Evolutionary conservation across 2,329 filamentous ascomycete genomes (phyloP), one percentile per base, ranked within the genome.

Genomic region (Pseudogymnoascus sp.): DNA sequence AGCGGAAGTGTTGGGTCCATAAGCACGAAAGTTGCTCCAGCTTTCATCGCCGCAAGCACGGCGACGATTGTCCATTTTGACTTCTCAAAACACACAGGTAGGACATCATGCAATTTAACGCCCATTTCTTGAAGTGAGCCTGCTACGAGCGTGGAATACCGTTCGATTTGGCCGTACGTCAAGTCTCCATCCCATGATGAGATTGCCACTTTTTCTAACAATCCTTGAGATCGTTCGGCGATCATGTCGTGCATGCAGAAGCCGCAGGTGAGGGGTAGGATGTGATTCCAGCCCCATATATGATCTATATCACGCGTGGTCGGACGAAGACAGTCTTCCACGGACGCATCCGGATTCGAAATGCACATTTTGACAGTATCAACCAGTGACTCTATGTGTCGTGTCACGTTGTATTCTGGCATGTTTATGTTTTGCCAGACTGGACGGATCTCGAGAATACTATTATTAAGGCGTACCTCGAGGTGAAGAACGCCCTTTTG

Each of bases 171-270:
- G 4, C 36, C 41, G 28, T 72, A 71, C 16, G 67, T 70, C 43
- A 72, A 57, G n/a, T 70, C 67, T 62, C 75, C 75, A 51, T 70
- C 68, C 72, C 71, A 73, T 4, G 71, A 70, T 34, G 45, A 28
- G 8, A 78, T 71, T 6, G 76, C 77, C 4, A 70, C 57, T 63
- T 77, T 76, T 2, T 75, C 69, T 0, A 75, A 74, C 13, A 72
- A 66, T 10, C 69, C 65, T 43, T 66, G 66, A 13, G 75, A 75
- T 69, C 73, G 77, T 62, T 79, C 71, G 4, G 76, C 70, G 14
- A 83, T 71, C 63, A 80, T 74, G 1, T 80, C 77, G 65, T 82
- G 79, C 74, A 80, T 80, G 69, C 79, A 81, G 41, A 75, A 76
- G 37, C 75, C 71, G 62, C 77, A 73, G 1, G 75, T 74, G 2